Evolutionary conservation across 2,329 filamentous ascomycete genomes (phyloP), one percentile per base, ranked within the genome.

Genomic region (Lasiodiplodia theobromae): DNA sequence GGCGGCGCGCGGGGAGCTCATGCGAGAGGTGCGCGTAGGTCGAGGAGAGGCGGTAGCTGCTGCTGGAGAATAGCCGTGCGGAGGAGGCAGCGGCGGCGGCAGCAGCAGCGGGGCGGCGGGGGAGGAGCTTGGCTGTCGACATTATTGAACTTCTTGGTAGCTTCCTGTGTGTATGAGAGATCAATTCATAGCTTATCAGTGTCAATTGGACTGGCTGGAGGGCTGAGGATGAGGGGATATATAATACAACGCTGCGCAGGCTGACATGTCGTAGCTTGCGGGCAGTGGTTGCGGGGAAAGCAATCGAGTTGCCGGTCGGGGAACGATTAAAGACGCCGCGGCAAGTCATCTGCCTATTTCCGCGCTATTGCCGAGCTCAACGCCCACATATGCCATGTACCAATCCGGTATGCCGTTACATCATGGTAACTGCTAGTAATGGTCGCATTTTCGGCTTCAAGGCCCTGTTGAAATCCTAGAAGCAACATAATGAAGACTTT

Each of bases 1-100:
- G 81, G 60, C 77, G 78, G 70, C 86, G 85, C 47, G 80, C 74
- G 51, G 81, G 83, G 76, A 89, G 80, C 62, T 75, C 71, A 37
- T 66, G 54, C 18, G 21, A 16, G 28, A 67, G 65, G 65, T 52
- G 54, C 5, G 65, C 47, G 47, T 38, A 52, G 28, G 65, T 60
- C 18, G 64, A 67, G 31, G 34, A 40, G 28, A 16, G 64, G 37
- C 12, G 28, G 53, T 4, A 44, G 40, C 16, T n/a, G 40, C 16
- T 47, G 40, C 5, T 47, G 5, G 40, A n/a, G 52, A 23, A 14
- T 28, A 25, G 53, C 28, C 53, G 53, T 3, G 25, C 21, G 31
- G 56, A 8, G 31, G 25, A 10, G 28, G 31, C 10, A n/a, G 11
- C 11, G 5, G 57, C 12, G 28, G 12, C 6, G 11, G 58, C 25